phyloP scores from a whole-genome alignment of 768 basidiomycete species.

The Hygrophorus russula region DNA sequence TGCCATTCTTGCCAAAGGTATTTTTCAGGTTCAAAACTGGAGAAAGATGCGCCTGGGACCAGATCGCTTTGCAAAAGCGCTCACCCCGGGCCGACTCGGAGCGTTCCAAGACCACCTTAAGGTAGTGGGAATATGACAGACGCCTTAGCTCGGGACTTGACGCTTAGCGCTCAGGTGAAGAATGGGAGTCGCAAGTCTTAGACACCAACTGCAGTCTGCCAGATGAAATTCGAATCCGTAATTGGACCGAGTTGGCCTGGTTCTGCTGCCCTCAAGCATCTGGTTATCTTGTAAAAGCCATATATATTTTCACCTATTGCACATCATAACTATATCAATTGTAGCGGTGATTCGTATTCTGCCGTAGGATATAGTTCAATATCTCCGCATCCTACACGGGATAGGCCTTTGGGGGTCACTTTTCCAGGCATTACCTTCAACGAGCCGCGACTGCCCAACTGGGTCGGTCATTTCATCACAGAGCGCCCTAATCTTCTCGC shows the following conservation, averaged over 20 bases:
- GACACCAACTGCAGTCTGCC: neutral
- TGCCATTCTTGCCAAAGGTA: too few species aligned
- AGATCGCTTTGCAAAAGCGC: too few species aligned
- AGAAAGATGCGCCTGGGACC: too few species aligned
- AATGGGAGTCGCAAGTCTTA: too few species aligned
- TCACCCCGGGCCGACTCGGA: too few species aligned
- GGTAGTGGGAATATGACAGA: too few species aligned
- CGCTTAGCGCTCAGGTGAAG: too few species aligned
- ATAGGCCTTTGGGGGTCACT: conserved; percentile 34
- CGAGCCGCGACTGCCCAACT: conserved; percentile 40
- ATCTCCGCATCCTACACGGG: conserved; percentile 22
- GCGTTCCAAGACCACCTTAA: too few species aligned
- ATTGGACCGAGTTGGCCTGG: conserved; percentile 29
- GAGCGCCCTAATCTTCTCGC: conserved; percentile 36
- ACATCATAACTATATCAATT: neutral
- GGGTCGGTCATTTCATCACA: conserved; percentile 50
- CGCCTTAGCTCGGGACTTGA: too few species aligned
- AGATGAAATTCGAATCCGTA: neutral
- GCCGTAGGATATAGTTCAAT: conserved; percentile 22
- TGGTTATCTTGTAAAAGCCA: conserved; percentile 44
- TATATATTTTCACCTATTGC: neutral
- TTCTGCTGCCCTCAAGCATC: conserved; percentile 24
- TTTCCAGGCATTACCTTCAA: conserved; percentile 41
- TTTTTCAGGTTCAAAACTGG: too few species aligned
- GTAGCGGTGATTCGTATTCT: conserved; percentile 56